Evolutionary conservation across 805 yeast species (phyloP).

Genomic region (Metschnikowia chrysomelidarum): DNA sequence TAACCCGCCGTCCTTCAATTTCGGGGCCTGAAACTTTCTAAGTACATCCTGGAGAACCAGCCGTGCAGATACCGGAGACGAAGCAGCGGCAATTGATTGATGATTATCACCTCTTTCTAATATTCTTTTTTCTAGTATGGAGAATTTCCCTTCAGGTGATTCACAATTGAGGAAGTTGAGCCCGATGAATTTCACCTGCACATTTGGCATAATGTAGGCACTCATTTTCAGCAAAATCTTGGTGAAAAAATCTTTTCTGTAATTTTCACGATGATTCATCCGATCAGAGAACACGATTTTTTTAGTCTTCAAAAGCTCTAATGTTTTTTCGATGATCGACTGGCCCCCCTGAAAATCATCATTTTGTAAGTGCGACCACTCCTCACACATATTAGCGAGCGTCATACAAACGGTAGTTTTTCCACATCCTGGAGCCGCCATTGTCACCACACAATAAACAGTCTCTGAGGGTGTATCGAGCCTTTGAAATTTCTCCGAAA

Average conservation of each 20-base stretch:
- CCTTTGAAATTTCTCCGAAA: conserved; percentile 16
- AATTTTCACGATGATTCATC: conserved; percentile 71
- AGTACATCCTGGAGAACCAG: conserved; percentile 10
- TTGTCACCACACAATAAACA: conserved; percentile 67
- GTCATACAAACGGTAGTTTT: conserved; percentile 80
- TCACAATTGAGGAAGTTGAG: conserved; percentile 56
- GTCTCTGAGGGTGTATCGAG: conserved; percentile 22
- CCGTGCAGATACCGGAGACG: conserved; percentile 43
- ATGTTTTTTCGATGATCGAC: conserved; percentile 46
- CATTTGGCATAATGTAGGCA: conserved; percentile 29
- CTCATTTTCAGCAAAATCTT: conserved; percentile 39
- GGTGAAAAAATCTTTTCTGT: conserved; percentile 63
- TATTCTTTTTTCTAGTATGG: conserved; percentile 60
- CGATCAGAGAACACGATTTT: conserved; percentile 73
- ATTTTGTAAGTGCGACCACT: conserved; percentile 78
- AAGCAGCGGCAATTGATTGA: conserved; percentile 66
- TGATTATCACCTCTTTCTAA: conserved; percentile 79
- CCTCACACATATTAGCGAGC: conserved; percentile 50
- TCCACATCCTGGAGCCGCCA: conserved; percentile 93
- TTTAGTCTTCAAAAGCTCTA: conserved; percentile 32
- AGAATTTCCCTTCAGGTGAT: conserved; percentile 38
- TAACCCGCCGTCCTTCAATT: conserved; percentile 8
- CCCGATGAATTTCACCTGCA: conserved; percentile 58
- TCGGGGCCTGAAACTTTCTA: conserved; percentile 12
- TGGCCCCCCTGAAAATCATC: conserved; percentile 61